Evolutionary conservation across 1,139 yeast genomes (phyloP), one percentile per base, ranked within the genome.

Genomic region (Kodamaea derodonti): DNA sequence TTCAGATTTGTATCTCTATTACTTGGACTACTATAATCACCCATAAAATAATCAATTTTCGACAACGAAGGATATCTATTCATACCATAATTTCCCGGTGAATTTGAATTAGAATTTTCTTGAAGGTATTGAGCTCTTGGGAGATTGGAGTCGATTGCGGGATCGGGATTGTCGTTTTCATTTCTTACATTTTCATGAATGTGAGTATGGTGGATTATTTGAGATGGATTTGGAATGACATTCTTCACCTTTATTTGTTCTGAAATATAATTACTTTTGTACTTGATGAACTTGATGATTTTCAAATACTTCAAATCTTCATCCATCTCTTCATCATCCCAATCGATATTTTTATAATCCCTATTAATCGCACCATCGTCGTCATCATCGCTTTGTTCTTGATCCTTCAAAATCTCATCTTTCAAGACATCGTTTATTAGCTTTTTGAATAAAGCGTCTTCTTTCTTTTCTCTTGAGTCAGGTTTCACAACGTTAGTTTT

Each of bases 271-370:
- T 49, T 45, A 29, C 54, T 58, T 42, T 67, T 69, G 46, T 69
- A 69, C 49, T 67, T 61, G 37, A 70, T 54, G 45, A 63, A 68
- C 43, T 69, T 68, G 43, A 69, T 52, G 11, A 68, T 62, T 36
- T 67, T 68, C 42, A 69, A 52, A 37, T 65, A 69, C 43, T 70
- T 70, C 51, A 69, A 59, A 45, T 69, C 75, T 45, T 70, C 76
- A 45, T 69, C 74, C 69, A 69, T 58, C 23, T 67, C 66, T 43
- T 69, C 75, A 43, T 69, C 73, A 40, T 70, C 76, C 75, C 75
- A 69, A 46, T 69, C 75, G 12, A 69, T 67, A 14, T 55, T 65
- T 11, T 46, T 47, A 22, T 54, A 52, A 20, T 47, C 46, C 47
- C 51, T 17, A 14, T 23, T 16, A 20, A 20, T 16, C 31, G 20